Evolutionary conservation across 1,139 yeast genomes (phyloP), one percentile per base, ranked within the genome.

Genomic region (Pichia kudriavzevii): DNA sequence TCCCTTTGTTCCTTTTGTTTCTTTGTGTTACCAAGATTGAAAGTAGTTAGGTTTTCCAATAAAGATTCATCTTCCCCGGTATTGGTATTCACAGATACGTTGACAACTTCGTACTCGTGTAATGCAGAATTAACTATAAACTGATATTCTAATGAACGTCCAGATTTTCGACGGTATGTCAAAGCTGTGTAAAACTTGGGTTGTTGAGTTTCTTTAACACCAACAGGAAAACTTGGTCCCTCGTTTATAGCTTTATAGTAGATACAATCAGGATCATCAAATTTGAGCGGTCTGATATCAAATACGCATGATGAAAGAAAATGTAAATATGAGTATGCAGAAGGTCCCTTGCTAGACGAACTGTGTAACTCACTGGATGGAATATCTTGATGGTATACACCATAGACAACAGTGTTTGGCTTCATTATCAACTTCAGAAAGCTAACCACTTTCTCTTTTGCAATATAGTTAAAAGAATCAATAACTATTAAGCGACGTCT

Each of bases 1-100:
- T 84, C 94, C 45, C 77, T 74, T 0, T 94, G 95, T 34, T 67
- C 55, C 44, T 72, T 79, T 53, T 91, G 96, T 47, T 75, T 79
- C 3, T 72, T 70, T 6, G 77, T 80, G 0, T 94, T 82, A 2
- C 78, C 67, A 40, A 91, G 63, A 48, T 87, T 88, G 63, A 91
- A 91, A 0, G 98, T 91, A 0, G 96, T 83, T 48, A 91, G 65
- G 33, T 71, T 84, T 44, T 77, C 72, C 36, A 85, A 61, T 38
- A 81, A 54, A 11, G 67, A 67, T 10, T 62, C 65, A 29, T 46
- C 47, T 3, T 62, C 69, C 14, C 63, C 69, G 12, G 54, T 61
- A 2, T 50, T 51, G 1, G 52, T 57, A 7, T 59, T 60, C 1
- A 42, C 52, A 2, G 50, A 47, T 7, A 47, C 51, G 14, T 19